These are phyloP conservation scores for Debaryomyces robertsiae DNA, from an alignment of 1,139 yeast genomes.

Conservation along the genomic window DNA sequence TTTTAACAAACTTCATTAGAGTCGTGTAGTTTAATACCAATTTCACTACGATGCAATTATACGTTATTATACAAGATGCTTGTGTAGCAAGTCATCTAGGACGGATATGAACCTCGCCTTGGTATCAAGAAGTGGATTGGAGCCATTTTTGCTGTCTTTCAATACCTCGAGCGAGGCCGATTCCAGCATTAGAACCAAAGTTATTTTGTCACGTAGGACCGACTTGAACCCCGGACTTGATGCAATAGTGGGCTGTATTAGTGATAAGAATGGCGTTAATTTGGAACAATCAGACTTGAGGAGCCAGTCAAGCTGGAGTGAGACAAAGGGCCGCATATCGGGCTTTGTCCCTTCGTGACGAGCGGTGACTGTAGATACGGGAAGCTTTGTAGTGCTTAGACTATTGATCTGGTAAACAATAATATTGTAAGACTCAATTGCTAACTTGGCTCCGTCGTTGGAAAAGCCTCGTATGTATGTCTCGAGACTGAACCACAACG, in stretches of 20 bases:
- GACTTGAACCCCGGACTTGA: neutral
- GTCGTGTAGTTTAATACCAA: conserved; percentile 2
- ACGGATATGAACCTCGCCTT: neutral
- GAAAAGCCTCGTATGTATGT: conserved; percentile 23
- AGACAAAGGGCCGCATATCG: neutral
- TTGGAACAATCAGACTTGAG: conserved; percentile 16
- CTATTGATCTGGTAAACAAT: neutral
- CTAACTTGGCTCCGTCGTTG: conserved; percentile 40
- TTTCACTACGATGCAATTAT: neutral
- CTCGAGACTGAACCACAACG: conserved; percentile 32
- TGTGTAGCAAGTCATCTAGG: conserved; percentile 1
- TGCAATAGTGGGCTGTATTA: conserved; percentile 4
- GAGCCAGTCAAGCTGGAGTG: conserved; percentile 15
- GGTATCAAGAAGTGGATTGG: neutral
- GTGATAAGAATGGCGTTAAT: conserved; percentile 15
- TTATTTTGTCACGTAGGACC: conserved; percentile 1
- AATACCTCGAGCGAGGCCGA: neutral
- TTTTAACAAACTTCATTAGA: neutral
- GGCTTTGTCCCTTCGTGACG: neutral
- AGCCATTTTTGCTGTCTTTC: neutral
- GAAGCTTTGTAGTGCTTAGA: neutral
- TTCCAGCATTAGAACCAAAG: neutral
- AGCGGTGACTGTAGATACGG: neutral
- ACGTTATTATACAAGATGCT: neutral
- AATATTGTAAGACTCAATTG: conserved; percentile 23